phyloP scores from a whole-genome alignment of 2,329 filamentous ascomycete species.

The Penicillium sp. region DNA sequence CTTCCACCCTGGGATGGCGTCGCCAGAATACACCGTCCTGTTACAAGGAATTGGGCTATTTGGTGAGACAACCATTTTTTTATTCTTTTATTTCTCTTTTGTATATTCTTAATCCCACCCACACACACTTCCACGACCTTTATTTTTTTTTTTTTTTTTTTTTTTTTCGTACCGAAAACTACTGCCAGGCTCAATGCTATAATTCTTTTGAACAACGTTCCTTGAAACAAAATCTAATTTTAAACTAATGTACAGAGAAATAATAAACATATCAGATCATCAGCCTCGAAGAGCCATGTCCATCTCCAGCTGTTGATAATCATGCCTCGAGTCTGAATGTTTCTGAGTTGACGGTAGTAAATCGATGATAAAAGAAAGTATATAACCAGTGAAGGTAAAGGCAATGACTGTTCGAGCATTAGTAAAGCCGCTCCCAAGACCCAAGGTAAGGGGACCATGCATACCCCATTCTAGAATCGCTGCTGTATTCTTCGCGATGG shows the following conservation, averaged over 20 bases:
- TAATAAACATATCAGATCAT: background rate
- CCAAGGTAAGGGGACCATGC: background rate
- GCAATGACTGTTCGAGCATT: conserved; percentile 13
- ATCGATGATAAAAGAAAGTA: conserved; percentile 20
- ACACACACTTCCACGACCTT: too few species aligned
- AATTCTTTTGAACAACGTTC: too few species aligned
- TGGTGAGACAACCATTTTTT: conserved; percentile 38
- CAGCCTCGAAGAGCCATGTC: background rate
- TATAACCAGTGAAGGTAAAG: conserved; percentile 20
- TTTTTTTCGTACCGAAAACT: too few species aligned
- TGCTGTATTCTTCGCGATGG: conserved; percentile 14
- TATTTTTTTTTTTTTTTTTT: background rate
- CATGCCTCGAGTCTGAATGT: conserved; percentile 5
- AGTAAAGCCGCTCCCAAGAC: background rate
- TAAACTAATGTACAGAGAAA: background rate
- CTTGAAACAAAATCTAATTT: background rate
- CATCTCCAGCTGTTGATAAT: conserved; percentile 20
- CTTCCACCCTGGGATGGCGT: conserved; percentile 56
- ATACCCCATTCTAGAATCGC: conserved; percentile 20
- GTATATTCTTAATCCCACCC: too few species aligned
- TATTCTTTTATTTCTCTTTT: conserved; percentile 25
- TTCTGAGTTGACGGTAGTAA: conserved; percentile 12
- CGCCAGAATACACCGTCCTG: conserved; percentile 52
- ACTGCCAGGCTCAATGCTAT: too few species aligned
- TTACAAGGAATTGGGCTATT: conserved; percentile 39